Percentiles rank a stretch among this genome's conserved stretches.
Conservation (phyloP, 73 alveolate species). For the Paramecium octaurelia region DNA sequence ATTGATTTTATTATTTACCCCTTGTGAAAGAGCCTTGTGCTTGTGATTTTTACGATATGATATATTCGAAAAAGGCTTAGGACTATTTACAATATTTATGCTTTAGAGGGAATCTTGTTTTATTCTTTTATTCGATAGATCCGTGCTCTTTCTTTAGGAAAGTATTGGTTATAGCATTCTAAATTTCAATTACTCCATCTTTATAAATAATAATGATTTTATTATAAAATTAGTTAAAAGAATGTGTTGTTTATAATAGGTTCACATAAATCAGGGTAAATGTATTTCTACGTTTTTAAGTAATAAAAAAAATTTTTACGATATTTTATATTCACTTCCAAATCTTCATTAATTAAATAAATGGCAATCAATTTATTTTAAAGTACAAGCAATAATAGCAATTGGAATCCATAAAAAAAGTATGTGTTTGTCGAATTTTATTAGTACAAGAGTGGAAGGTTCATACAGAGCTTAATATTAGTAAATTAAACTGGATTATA, state of each 20-base stretch:
- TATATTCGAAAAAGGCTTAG: background rate
- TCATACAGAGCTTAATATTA: conserved; percentile 19
- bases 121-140: background rate
- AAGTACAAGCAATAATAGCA: background rate
- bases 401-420: background rate
- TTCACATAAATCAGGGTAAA: background rate
- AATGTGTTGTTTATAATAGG: background rate
- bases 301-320: background rate
- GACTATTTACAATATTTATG: background rate
- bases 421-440: background rate
- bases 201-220: background rate
- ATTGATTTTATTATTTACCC: background rate
- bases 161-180: background rate
- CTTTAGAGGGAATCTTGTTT: background rate
- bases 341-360: background rate
- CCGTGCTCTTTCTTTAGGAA: background rate
- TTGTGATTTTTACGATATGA: background rate
- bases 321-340: background rate
- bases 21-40: background rate
- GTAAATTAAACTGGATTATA: background rate
- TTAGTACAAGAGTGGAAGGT: conserved; percentile 3
- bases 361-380: background rate
- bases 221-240: background rate
- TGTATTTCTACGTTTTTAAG: background rate
- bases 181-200: background rate